Percentiles rank a stretch among this genome's conserved stretches.
Conservation (phyloP, 331 rosid genomes). For the Pyracantha coccinea region DNA sequence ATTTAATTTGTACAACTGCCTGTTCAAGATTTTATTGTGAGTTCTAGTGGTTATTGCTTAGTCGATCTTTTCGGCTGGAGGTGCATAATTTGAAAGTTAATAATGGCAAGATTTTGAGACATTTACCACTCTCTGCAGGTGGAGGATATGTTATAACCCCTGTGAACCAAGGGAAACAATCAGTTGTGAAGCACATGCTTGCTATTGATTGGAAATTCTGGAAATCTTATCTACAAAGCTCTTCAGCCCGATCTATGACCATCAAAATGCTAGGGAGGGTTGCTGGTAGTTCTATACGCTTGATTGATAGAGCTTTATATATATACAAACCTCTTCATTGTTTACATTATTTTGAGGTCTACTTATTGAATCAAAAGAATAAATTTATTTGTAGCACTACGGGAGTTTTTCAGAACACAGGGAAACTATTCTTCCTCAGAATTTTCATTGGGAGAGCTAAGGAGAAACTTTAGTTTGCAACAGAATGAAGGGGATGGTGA, state of each 20-base stretch:
- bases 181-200: slow-evolving; percentile 93
- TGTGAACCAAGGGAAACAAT: slow-evolving; percentile 65
- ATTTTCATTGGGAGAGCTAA: slow-evolving; percentile 73
- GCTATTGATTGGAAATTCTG: slow-evolving; percentile 90
- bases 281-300: slow-evolving; percentile 45
- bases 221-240: slow-evolving; percentile 62
- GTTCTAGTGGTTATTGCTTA: neutral
- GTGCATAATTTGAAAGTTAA: slow-evolving; percentile 8
- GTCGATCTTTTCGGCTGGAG: neutral
- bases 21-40: neutral
- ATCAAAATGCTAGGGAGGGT: slow-evolving; percentile 81
- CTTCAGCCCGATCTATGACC: slow-evolving; percentile 65
- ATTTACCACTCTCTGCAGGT: slow-evolving; percentile 42
- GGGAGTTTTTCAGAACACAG: slow-evolving; percentile 62
- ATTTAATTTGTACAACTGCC: neutral
- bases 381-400: slow-evolving; percentile 41
- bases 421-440: slow-evolving; percentile 52
- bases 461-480: slow-evolving; percentile 27
- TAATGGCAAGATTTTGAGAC: slow-evolving; percentile 3
- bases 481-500: slow-evolving; percentile 30
- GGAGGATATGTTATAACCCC: slow-evolving; percentile 85
- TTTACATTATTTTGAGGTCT: slow-evolving; percentile 5
- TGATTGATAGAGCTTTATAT: slow-evolving; percentile 10
- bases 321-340: neutral
- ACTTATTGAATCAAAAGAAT: neutral